Evolutionary conservation across 768 basidiomycete genomes (phyloP).

Genomic region (Hygrocybe coccinea): DNA sequence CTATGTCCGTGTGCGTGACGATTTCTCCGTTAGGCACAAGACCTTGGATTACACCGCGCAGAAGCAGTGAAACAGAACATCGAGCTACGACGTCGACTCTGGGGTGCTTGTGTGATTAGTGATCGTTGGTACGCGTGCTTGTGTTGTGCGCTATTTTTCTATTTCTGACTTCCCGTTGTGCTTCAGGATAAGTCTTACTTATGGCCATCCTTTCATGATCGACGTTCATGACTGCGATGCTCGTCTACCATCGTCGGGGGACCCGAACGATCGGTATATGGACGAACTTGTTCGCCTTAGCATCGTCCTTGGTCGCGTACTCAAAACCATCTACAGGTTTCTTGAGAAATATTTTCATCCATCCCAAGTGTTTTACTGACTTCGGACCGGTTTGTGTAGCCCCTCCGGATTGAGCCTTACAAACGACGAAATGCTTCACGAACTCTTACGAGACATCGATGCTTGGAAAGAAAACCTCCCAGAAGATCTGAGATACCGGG

Average conservation of each 20-base stretch:
- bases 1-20: neutral
- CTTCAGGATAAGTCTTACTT: slow-evolving; percentile 75
- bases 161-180: slow-evolving; percentile 7
- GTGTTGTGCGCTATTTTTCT: neutral
- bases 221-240: slow-evolving; percentile 96
- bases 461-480: slow-evolving; percentile 79
- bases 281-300: slow-evolving; percentile 89
- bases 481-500: slow-evolving; percentile 70
- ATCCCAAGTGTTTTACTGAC: neutral
- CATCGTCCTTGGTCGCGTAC: slow-evolving; percentile 83
- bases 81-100: slow-evolving; percentile 83
- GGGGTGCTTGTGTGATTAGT: slow-evolving; percentile 91
- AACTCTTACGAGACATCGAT: slow-evolving; percentile 60
- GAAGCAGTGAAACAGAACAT: slow-evolving; percentile 81
- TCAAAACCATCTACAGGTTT: slow-evolving; percentile 91
- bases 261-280: slow-evolving; percentile 73
- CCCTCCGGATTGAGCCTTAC: slow-evolving; percentile 84
- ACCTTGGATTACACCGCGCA: slow-evolving; percentile 90
- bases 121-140: slow-evolving; percentile 73
- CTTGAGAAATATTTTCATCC: slow-evolving; percentile 8
- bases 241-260: slow-evolving; percentile 84
- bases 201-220: slow-evolving; percentile 94
- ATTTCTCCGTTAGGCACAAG: slow-evolving; percentile 68
- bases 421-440: slow-evolving; percentile 71
- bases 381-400: slow-evolving; percentile 33